Evolutionary conservation across 73 alveolate species (phyloP).

Genomic region (Paramecium biaurelia): DNA sequence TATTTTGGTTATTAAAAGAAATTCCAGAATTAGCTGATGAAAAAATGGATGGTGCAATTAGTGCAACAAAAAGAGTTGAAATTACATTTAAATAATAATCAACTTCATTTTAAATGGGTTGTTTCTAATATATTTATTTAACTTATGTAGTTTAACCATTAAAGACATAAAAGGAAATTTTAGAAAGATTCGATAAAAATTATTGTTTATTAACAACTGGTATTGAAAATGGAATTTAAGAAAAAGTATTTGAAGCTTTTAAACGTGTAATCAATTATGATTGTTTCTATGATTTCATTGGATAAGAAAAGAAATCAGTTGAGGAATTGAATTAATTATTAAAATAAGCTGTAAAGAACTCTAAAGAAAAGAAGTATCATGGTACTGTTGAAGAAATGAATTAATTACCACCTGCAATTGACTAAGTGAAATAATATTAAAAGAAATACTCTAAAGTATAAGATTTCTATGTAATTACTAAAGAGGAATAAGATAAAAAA

Average conservation of each 20-base stretch:
- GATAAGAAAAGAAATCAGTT: slow-evolving; percentile 71
- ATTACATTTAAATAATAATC: slow-evolving; percentile 87
- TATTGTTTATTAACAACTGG: slow-evolving; percentile 76
- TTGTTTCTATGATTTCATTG: slow-evolving; percentile 76
- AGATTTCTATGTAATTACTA: slow-evolving; percentile 57
- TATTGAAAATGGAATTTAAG: slow-evolving; percentile 78
- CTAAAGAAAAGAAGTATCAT: slow-evolving; percentile 88
- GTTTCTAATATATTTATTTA: slow-evolving; percentile 76
- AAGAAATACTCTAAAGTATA: slow-evolving; percentile 71
- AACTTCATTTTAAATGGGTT: slow-evolving; percentile 82
- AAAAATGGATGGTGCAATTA: slow-evolving; percentile 65
- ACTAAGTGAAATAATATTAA: slow-evolving; percentile 66
- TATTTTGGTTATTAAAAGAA: slow-evolving; percentile 93
- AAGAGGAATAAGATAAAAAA: slow-evolving; percentile 72
- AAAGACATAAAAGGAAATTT: slow-evolving; percentile 65
- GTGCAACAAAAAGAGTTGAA: slow-evolving; percentile 81
- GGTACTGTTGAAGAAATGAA: slow-evolving; percentile 88
- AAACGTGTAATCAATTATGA: slow-evolving; percentile 76
- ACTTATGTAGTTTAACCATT: slow-evolving; percentile 68
- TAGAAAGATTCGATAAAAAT: slow-evolving; percentile 79
- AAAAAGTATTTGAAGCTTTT: slow-evolving; percentile 71
- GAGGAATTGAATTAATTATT: slow-evolving; percentile 77
- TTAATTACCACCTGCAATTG: slow-evolving; percentile 76
- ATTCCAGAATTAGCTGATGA: slow-evolving; percentile 86
- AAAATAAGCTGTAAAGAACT: slow-evolving; percentile 85